Evolutionary conservation across 208 protist species (phyloP).

Genomic region (Porcisia hertigi): DNA sequence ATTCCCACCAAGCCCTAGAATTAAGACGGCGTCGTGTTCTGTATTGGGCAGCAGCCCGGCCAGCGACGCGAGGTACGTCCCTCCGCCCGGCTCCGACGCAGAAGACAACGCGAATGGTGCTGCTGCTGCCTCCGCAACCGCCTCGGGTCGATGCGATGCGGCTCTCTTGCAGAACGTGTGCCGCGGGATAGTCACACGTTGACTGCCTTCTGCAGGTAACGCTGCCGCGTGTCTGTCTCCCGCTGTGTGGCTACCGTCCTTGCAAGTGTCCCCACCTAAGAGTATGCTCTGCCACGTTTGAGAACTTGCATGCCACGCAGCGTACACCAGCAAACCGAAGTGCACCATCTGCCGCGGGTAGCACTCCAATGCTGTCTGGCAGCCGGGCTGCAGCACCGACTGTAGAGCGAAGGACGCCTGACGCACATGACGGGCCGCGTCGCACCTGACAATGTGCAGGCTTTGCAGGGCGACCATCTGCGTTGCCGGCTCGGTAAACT

Average conservation of each 20-base stretch:
- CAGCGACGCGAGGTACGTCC: not conserved
- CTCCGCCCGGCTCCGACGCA: not conserved
- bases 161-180: not conserved
- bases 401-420: conserved; percentile 60
- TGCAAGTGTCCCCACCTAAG: not conserved
- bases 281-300: not conserved
- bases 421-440: conserved; percentile 21
- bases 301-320: conserved; percentile 39
- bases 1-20: conserved; percentile 81
- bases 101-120: not conserved
- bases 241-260: not conserved
- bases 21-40: conserved; percentile 44
- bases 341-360: conserved; percentile 82
- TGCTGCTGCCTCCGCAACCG: no score
- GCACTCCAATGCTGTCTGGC: conserved; percentile 52
- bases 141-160: not conserved
- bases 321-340: conserved; percentile 61
- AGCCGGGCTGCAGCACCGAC: conserved; percentile 55
- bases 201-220: not conserved
- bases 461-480: conserved; percentile 32
- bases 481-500: not conserved
- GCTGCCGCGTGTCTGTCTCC: not conserved
- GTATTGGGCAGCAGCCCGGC: conserved; percentile 21
- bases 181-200: not conserved
- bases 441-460: conserved; percentile 54